These are phyloP conservation scores for Candida verbasci DNA, from an alignment of 805 yeast genomes.

Conservation along the genomic window DNA sequence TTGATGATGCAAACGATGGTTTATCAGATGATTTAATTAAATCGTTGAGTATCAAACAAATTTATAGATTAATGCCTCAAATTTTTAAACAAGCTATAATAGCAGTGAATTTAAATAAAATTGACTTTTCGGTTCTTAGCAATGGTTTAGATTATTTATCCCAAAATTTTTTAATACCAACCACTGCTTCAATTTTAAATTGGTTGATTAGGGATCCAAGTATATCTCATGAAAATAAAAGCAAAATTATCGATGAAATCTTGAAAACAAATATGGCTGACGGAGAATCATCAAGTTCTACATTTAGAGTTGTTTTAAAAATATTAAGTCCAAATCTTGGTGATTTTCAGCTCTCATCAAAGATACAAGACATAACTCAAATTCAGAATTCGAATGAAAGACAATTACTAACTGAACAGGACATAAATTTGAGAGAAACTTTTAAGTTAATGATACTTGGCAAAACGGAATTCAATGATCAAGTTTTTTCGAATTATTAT, in stretches of 20 bases:
- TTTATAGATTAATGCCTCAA: constrained; percentile 64
- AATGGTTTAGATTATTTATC: constrained; percentile 85
- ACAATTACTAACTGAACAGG: background rate
- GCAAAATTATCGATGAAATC: constrained; percentile 20
- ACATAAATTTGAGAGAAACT: constrained; percentile 5
- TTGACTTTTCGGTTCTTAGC: constrained; percentile 55
- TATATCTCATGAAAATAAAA: constrained; percentile 10
- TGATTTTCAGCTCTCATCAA: constrained; percentile 1
- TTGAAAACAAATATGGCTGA: constrained; percentile 16
- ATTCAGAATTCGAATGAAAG: background rate
- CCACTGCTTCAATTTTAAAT: constrained; percentile 39
- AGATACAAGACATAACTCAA: background rate
- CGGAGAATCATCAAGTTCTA: constrained; percentile 9
- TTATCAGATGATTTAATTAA: constrained; percentile 79
- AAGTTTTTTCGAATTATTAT: constrained; percentile 3
- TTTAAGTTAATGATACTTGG: constrained; percentile 1
- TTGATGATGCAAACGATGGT: constrained; percentile 63
- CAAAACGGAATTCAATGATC: background rate
- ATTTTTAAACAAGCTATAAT: constrained; percentile 68
- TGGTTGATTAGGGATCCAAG: constrained; percentile 22
- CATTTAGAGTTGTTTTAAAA: constrained; percentile 22
- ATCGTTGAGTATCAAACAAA: constrained; percentile 60
- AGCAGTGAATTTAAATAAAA: constrained; percentile 51
- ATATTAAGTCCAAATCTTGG: constrained; percentile 17
- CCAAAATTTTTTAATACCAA: constrained; percentile 66